A percentile compares a stretch with the other conserved stretches of the same genome.
These are phyloP conservation scores for Chaetomiaceae sp. DNA, from an alignment of 2,329 filamentous ascomycete species.

Conservation along the genomic window DNA sequence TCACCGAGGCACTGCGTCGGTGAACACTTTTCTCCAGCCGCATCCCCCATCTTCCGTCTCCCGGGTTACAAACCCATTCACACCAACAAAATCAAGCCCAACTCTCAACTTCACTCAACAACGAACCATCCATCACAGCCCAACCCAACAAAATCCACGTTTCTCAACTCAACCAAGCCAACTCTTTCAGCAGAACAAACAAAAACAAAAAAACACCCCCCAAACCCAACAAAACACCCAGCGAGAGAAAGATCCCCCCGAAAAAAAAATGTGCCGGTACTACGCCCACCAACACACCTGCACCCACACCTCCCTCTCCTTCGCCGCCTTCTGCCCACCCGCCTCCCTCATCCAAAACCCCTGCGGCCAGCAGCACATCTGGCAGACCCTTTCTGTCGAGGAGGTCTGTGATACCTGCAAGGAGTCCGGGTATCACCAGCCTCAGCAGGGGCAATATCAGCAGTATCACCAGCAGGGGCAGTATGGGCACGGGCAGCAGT, in stretches of 20 bases:
- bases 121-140: too few relatives aligned
- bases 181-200: background rate
- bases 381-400: conserved; percentile 35
- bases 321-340: conserved; percentile 34
- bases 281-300: conserved; percentile 36
- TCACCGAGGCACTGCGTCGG: too few relatives aligned
- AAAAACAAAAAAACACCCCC: background rate
- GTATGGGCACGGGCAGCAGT: background rate
- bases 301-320: conserved; percentile 30
- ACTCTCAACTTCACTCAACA: too few relatives aligned
- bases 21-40: background rate
- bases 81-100: background rate
- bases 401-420: conserved; percentile 34
- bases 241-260: background rate
- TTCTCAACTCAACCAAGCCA: too few relatives aligned
- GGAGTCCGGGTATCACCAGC: too few relatives aligned
- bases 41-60: background rate
- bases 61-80: too few relatives aligned
- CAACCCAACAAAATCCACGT: too few relatives aligned
- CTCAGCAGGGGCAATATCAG: too few relatives aligned
- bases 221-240: background rate
- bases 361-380: conserved; percentile 32
- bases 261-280: conserved; percentile 34
- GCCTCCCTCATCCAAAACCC: conserved; percentile 35
- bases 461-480: background rate